Percentiles rank a stretch among this genome's conserved stretches.
phyloP scores from a whole-genome alignment of 1,139 yeast genomes.

The Tardiomyces depauwii region DNA sequence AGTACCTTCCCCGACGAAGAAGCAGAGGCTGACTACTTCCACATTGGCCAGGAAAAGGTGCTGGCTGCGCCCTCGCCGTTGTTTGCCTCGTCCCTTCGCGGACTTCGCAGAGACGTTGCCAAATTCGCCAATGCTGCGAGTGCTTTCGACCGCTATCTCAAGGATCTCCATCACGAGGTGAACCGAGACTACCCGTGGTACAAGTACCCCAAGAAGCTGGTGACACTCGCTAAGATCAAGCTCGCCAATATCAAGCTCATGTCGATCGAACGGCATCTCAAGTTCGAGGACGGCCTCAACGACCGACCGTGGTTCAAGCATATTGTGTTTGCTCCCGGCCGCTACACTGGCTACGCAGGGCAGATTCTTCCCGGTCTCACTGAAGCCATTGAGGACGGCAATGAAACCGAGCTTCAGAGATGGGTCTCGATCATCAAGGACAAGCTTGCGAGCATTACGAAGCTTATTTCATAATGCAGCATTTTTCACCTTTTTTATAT shows the following conservation, averaged over 20 bases:
- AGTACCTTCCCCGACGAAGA: background rate
- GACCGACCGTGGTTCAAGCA: constrained; percentile 81
- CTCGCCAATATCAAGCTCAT: constrained; percentile 25
- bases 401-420: constrained; percentile 38
- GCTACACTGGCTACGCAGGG: constrained; percentile 80
- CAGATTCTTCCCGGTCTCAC: constrained; percentile 69
- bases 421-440: constrained; percentile 43
- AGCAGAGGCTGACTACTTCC: background rate
- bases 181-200: constrained; percentile 24
- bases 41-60: background rate
- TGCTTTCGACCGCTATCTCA: constrained; percentile 20
- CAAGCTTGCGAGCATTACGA: constrained; percentile 21
- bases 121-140: constrained; percentile 17
- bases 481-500: background rate
- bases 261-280: constrained; percentile 48
- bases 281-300: constrained; percentile 51
- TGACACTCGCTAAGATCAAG: constrained; percentile 19
- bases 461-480: constrained; percentile 11
- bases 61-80: background rate
- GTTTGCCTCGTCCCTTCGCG: background rate
- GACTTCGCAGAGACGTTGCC: constrained; percentile 14
- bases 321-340: constrained; percentile 70
- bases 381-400: constrained; percentile 67
- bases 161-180: constrained; percentile 18
- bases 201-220: constrained; percentile 19